phyloP scores from a whole-genome alignment of 805 yeast species.

The Priceomyces haplophilus region DNA sequence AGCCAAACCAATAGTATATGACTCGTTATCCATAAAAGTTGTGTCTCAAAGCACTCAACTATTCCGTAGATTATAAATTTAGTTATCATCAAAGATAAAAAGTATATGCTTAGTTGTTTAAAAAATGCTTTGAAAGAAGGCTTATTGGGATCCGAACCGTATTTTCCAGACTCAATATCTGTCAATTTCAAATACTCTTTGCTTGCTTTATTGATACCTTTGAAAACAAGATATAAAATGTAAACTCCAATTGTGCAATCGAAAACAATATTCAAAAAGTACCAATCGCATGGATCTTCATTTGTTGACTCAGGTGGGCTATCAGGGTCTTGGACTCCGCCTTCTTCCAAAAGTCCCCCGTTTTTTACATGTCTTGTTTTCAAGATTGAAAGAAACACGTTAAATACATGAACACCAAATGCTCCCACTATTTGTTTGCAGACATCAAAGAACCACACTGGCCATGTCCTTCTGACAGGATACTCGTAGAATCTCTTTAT shows the following conservation, averaged over 20 bases:
- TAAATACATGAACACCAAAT: slow-evolving; percentile 74
- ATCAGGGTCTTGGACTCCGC: slow-evolving; percentile 19
- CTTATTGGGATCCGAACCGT: slow-evolving; percentile 61
- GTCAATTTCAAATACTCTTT: slow-evolving; percentile 41
- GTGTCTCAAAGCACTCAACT: slow-evolving; percentile 63
- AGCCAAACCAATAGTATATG: slow-evolving; percentile 81
- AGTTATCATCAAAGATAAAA: slow-evolving; percentile 60
- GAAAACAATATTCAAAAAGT: slow-evolving; percentile 79
- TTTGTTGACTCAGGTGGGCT: slow-evolving; percentile 5
- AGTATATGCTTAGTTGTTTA: slow-evolving; percentile 70
- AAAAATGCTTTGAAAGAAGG: slow-evolving; percentile 51
- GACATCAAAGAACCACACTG: slow-evolving; percentile 86
- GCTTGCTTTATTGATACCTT: slow-evolving; percentile 40
- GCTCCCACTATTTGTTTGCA: slow-evolving; percentile 89
- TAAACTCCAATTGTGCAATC: slow-evolving; percentile 96
- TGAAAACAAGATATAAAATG: slow-evolving; percentile 56
- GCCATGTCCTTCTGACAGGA: slow-evolving; percentile 80
- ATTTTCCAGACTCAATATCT: slow-evolving; percentile 52
- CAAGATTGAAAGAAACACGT: slow-evolving; percentile 66
- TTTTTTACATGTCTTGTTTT: slow-evolving; percentile 27
- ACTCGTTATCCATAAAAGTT: slow-evolving; percentile 52
- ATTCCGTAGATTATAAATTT: slow-evolving; percentile 59
- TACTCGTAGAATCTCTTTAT: slow-evolving; percentile 74
- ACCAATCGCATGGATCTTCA: slow-evolving; percentile 87
- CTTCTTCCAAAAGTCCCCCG: slow-evolving; percentile 21